These are phyloP conservation scores for Populus trichocarpa DNA, from an alignment of 441 rosid genomes.

Conservation along the genomic window DNA sequence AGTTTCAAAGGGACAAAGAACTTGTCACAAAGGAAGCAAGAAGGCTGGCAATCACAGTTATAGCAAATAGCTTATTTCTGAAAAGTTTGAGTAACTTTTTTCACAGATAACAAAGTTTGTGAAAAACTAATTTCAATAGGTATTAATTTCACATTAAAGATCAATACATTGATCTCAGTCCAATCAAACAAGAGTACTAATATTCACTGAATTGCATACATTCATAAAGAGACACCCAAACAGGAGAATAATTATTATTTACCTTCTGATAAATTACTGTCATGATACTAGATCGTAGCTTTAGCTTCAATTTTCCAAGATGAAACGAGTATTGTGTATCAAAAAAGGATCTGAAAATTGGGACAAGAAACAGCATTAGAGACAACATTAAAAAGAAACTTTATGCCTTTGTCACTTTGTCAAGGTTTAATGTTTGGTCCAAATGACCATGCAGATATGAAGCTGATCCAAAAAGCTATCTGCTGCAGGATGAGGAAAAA, in stretches of 20 bases:
- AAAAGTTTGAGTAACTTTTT: not conserved
- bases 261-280: constrained; percentile 82
- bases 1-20: not conserved
- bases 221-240: constrained; percentile 5
- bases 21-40: not conserved
- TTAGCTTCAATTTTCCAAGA: constrained; percentile 78
- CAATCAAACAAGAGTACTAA: not conserved
- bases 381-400: not conserved
- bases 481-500: not conserved
- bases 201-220: not conserved
- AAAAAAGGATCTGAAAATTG: constrained; percentile 73
- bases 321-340: constrained; percentile 83
- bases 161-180: not conserved
- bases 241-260: constrained; percentile 12
- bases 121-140: not conserved
- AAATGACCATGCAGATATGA: not conserved
- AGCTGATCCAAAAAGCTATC: not conserved
- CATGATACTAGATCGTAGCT: constrained; percentile 87
- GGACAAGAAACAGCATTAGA: constrained; percentile 7
- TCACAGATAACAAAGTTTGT: not conserved
- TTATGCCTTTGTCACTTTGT: not conserved
- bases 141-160: not conserved
- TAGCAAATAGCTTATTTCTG: not conserved
- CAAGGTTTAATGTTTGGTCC: not conserved
- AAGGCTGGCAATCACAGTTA: not conserved